Conservation (phyloP, 2,329 filamentous ascomycete genomes). For the Penicillium hordei region DNA sequence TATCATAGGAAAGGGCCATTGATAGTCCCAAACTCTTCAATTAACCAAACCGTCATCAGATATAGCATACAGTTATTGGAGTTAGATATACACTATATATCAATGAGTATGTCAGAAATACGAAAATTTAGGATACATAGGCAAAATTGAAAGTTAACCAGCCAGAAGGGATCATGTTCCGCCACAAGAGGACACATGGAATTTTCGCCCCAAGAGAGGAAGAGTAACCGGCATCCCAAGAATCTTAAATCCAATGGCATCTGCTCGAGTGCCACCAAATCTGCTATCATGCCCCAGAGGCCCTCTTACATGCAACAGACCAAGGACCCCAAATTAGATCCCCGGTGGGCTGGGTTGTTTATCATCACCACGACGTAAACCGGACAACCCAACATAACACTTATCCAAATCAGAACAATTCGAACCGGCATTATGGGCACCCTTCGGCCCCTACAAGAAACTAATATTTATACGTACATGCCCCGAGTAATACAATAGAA, state of each 20-base stretch:
- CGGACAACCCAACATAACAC: not conserved
- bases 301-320: not conserved
- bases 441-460: not conserved
- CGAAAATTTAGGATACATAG: not conserved
- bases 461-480: not conserved
- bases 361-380: too few relatives aligned
- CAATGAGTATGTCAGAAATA: not conserved
- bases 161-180: not conserved
- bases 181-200: not conserved
- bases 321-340: accelerated
- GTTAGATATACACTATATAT: too few relatives aligned
- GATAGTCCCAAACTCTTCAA: not conserved
- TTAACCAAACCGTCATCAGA: not conserved
- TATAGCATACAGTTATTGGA: not conserved
- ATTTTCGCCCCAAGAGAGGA: not conserved
- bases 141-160: too few relatives aligned
- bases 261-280: not conserved
- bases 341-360: not conserved
- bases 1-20: not conserved
- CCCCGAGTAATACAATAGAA: not conserved
- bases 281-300: not conserved
- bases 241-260: not conserved
- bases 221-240: not conserved
- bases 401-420: not conserved
- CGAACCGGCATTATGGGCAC: not conserved